phyloP scores from a whole-genome alignment of 768 basidiomycete genomes.

The Panus rudis region DNA sequence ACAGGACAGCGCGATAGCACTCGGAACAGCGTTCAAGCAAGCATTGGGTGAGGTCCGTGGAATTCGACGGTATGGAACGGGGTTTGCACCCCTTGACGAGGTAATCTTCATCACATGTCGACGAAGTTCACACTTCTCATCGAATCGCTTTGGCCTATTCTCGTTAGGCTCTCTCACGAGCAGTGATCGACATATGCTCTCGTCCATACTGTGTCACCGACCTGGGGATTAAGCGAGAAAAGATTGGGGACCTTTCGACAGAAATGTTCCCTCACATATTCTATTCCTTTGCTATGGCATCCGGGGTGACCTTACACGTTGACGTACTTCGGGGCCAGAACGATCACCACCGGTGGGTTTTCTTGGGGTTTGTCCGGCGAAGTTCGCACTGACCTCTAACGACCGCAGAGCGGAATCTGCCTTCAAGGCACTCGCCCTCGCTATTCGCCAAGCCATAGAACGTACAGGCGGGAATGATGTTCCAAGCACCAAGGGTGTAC shows the following conservation, averaged over 20 bases:
- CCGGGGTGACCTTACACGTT: slow-evolving; percentile 89
- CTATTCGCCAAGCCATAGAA: slow-evolving; percentile 91
- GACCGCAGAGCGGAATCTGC: slow-evolving; percentile 81
- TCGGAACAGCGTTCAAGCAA: slow-evolving; percentile 88
- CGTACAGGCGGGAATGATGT: slow-evolving; percentile 84
- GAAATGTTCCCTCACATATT: slow-evolving; percentile 99
- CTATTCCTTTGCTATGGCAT: slow-evolving; percentile 95
- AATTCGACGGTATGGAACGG: slow-evolving; percentile 92
- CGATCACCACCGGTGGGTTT: slow-evolving; percentile 87
- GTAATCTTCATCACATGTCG: no score
- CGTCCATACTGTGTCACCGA: slow-evolving; percentile 94
- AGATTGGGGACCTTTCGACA: slow-evolving; percentile 89
- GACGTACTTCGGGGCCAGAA: slow-evolving; percentile 94
- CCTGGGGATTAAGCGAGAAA: slow-evolving; percentile 80
- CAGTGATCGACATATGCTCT: slow-evolving; percentile 97
- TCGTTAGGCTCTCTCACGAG: slow-evolving; percentile 80
- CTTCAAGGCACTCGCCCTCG: slow-evolving; percentile 95
- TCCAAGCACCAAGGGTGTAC: slow-evolving; percentile 94
- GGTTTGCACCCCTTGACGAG: slow-evolving; percentile 96
- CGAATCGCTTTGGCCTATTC: background rate
- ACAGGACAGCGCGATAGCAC: slow-evolving; percentile 87
- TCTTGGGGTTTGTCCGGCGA: background rate
- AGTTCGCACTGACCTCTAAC: slow-evolving; percentile 1
- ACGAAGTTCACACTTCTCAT: no score
- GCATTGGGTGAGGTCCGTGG: slow-evolving; percentile 93